These are phyloP conservation scores for Alopecurus myosuroides DNA, from an alignment of 176 grass and related monocot genomes.

Conservation along the genomic window DNA sequence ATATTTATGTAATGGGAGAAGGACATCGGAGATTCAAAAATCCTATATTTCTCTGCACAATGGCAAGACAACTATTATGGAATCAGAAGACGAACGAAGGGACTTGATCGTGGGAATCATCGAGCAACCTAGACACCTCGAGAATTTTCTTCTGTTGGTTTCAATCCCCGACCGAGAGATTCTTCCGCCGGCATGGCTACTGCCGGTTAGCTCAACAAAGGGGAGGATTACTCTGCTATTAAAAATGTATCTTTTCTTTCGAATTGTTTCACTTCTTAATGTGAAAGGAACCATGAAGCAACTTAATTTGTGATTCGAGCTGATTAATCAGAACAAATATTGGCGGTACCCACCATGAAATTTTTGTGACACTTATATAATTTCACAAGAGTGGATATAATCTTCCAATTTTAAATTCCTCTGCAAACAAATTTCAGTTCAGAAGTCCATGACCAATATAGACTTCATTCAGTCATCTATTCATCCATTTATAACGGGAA, in stretches of 20 bases:
- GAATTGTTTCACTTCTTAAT: not conserved
- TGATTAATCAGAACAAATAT: not conserved
- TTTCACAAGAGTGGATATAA: not conserved
- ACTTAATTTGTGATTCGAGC: not conserved
- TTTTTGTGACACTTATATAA: slow-evolving; percentile 10
- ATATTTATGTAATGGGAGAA: too few relatives aligned
- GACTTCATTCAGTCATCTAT: not conserved
- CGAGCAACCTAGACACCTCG: too few relatives aligned
- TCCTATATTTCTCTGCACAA: too few relatives aligned
- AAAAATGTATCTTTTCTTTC: not conserved
- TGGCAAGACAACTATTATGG: too few relatives aligned
- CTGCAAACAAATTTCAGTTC: not conserved
- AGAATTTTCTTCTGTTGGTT: too few relatives aligned
- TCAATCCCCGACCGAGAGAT: too few relatives aligned
- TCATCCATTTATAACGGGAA: not conserved
- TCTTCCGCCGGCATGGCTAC: too few relatives aligned
- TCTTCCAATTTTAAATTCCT: not conserved
- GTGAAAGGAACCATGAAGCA: not conserved
- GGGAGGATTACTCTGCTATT: too few relatives aligned
- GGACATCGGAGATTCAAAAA: too few relatives aligned
- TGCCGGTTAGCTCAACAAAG: too few relatives aligned
- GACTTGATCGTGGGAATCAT: too few relatives aligned
- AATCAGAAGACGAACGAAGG: too few relatives aligned
- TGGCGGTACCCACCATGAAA: slow-evolving; percentile 17
- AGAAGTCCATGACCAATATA: not conserved